Conservation (phyloP, 306 rosid genomes). For the Cercis canadensis region DNA sequence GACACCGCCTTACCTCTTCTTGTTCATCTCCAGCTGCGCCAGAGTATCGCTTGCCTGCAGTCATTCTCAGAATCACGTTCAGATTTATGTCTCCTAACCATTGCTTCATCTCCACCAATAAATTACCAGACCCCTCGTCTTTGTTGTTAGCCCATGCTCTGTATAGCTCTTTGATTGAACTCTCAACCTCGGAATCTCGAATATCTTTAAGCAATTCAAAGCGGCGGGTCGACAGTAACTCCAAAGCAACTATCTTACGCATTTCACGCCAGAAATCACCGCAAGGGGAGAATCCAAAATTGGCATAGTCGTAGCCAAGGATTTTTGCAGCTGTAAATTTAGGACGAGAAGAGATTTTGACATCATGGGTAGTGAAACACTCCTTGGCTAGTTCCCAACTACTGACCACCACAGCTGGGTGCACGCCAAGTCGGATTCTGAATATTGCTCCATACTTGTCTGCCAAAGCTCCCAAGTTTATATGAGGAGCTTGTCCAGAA, state of each 20-base stretch:
- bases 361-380: conserved; percentile 54
- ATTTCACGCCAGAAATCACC: conserved; percentile 54
- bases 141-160: neutral
- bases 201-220: conserved; percentile 34
- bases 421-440: conserved; percentile 43
- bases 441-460: conserved; percentile 57
- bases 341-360: conserved; percentile 50
- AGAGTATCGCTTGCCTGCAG: conserved; percentile 44
- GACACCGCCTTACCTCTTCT: neutral
- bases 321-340: conserved; percentile 32
- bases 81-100: conserved; percentile 51
- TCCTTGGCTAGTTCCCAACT: conserved; percentile 59
- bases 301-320: conserved; percentile 50
- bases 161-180: conserved; percentile 25
- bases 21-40: neutral
- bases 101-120: conserved; percentile 45
- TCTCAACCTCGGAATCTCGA: conserved; percentile 43
- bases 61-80: conserved; percentile 50
- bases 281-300: conserved; percentile 49
- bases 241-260: conserved; percentile 44
- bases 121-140: neutral
- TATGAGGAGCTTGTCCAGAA: conserved; percentile 41
- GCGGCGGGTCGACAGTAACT: conserved; percentile 50
- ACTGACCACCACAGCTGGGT: conserved; percentile 49
- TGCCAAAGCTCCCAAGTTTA: conserved; percentile 52